Evolutionary conservation across 2,329 filamentous ascomycete genomes (phyloP), one percentile per base, ranked within the genome.

Genomic region (Bipolaris cookei): DNA sequence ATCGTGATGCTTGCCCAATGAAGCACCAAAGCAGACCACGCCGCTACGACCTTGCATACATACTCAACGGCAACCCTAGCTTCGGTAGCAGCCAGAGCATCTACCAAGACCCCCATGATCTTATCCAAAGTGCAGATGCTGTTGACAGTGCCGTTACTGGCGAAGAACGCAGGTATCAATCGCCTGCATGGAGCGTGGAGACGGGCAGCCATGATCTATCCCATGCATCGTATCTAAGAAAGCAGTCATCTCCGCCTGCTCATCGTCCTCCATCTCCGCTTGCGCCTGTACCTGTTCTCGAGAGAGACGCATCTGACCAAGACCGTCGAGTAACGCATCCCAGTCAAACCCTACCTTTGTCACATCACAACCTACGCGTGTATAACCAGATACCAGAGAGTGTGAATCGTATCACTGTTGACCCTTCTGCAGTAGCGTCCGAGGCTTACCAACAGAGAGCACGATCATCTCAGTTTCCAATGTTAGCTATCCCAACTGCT

Each of bases 21-120:
- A 62, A 66, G n/a, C 28, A 95, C 49, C 90, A 95, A 77, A 51
- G 47, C 21, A 42, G 37, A 51, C 37, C 25, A 32, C 47, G 37
- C 23, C 16, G 35, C 47, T 51, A 20, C 37, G 18, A 42, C 47
- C 47, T 51, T 23, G 23, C 21, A 42, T 28, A 51, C 37, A 42
- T 67, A n/a, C 68, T 68, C 52, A 66, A 69, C 48, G 61, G 54
- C 62, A 65, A 59, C 50, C 63, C 46, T 51, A 51, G 47, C 25
- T 37, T 51, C 7, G 21, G 38, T 42, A 51, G 38, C 38, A 42
- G 23, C 37, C 21, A 51, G 37, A 42, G 38, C n/a, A 51, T 38
- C 48, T 66, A 67, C 45, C 44, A 79, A 38, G 73, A 51, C 37
- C 37, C 47, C 47, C 11, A 51, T 34, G 38, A 39, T 23, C 41